Evolutionary conservation across 2,329 filamentous ascomycete species (phyloP).

Genomic region (Pestalotiopsis sp.): DNA sequence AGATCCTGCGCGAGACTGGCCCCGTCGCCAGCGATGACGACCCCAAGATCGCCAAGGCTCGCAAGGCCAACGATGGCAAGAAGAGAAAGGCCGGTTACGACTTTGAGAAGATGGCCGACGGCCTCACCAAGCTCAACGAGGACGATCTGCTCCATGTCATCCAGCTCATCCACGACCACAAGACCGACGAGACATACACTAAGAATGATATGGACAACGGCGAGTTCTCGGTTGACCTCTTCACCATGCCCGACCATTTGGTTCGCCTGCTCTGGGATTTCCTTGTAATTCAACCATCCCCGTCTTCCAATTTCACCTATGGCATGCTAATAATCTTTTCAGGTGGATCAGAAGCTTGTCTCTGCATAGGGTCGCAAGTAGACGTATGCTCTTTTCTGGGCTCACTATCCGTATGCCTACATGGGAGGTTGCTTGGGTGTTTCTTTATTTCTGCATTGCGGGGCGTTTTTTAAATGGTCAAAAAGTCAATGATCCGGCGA

Average conservation of each 20-base stretch:
- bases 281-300: slow-evolving; percentile 44
- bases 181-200: slow-evolving; percentile 90
- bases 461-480: slow-evolving; percentile 5
- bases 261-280: slow-evolving; percentile 98
- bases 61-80: slow-evolving; percentile 62
- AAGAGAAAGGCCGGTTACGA: slow-evolving; percentile 78
- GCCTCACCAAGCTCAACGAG: slow-evolving; percentile 80
- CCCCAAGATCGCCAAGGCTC: slow-evolving; percentile 65
- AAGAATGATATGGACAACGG: slow-evolving; percentile 97
- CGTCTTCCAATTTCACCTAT: slow-evolving; percentile 4
- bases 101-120: slow-evolving; percentile 96
- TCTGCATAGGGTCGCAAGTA: slow-evolving; percentile 6
- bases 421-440: not conserved
- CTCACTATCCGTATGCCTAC: not conserved
- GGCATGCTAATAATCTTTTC: slow-evolving; percentile 14
- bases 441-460: slow-evolving; percentile 11
- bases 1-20: slow-evolving; percentile 79
- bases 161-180: slow-evolving; percentile 98
- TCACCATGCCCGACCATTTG: slow-evolving; percentile 88
- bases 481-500: slow-evolving; percentile 7
- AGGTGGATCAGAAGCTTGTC: slow-evolving; percentile 33
- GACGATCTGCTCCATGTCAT: slow-evolving; percentile 94
- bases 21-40: slow-evolving; percentile 78
- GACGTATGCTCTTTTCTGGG: not conserved
- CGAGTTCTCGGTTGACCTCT: slow-evolving; percentile 97